Evolutionary conservation across 306 rosid species (phyloP).

Genomic region (Malus asiatica): DNA sequence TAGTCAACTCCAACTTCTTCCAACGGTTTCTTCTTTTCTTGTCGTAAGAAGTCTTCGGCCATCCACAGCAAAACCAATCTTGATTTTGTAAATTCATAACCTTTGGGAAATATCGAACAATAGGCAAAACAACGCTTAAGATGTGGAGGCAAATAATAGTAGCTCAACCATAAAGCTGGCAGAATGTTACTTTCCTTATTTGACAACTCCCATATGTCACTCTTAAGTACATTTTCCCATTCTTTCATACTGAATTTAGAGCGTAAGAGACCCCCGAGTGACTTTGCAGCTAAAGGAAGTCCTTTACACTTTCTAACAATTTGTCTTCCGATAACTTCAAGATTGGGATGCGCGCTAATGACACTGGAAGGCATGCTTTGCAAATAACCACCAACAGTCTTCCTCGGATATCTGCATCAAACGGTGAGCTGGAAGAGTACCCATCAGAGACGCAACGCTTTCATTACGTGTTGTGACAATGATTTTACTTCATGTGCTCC

Average conservation of each 20-base stretch:
- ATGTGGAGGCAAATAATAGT: conserved; percentile 2
- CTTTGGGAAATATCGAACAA: conserved; percentile 21
- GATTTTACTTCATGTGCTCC: neutral
- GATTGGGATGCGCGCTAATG: neutral
- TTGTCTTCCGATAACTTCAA: conserved; percentile 1
- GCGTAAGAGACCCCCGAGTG: neutral
- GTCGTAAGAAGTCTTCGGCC: conserved; percentile 23
- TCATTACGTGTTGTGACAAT: conserved; percentile 2
- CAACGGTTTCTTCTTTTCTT: neutral
- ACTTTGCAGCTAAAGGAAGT: neutral
- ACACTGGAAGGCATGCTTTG: neutral
- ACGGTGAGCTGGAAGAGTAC: neutral
- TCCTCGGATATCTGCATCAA: neutral
- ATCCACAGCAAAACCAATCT: conserved; percentile 25
- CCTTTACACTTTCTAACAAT: conserved; percentile 6
- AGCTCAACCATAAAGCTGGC: conserved; percentile 2
- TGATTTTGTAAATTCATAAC: conserved; percentile 9
- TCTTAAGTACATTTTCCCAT: neutral
- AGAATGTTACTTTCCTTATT: neutral
- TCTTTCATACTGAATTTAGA: neutral
- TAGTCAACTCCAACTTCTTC: conserved; percentile 17
- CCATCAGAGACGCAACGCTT: neutral
- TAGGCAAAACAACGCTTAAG: conserved; percentile 16
- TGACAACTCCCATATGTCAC: neutral
- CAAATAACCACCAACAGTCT: neutral